These are phyloP conservation scores for Podila epigama DNA, from an alignment of 192 early-diverging fungal species.

Conservation along the genomic window DNA sequence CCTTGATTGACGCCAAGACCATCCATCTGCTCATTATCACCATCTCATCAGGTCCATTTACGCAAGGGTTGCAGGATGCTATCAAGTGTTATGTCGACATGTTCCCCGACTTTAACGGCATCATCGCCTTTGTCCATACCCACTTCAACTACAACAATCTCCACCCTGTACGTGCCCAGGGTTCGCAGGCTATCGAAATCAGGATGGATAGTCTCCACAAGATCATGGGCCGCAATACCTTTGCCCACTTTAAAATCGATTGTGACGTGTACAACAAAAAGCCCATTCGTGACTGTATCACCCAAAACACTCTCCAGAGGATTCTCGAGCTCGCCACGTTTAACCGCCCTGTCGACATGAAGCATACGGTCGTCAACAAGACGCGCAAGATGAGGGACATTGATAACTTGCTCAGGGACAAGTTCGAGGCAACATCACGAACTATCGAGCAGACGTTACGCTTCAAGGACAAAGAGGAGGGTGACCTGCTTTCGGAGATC, in stretches of 20 bases:
- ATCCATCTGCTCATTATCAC: slow-evolving; percentile 11
- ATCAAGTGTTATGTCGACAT: slow-evolving; percentile 8
- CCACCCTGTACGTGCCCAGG: background rate
- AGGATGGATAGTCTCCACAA: background rate
- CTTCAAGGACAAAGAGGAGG: background rate
- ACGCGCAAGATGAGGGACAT: slow-evolving; percentile 8
- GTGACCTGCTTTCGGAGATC: background rate
- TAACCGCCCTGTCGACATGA: slow-evolving; percentile 4
- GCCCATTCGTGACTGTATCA: slow-evolving; percentile 18
- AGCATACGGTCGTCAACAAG: background rate
- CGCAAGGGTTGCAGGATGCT: background rate
- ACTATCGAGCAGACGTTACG: background rate
- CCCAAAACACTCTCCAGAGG: slow-evolving; percentile 7
- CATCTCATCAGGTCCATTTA: background rate
- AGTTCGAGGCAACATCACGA: background rate
- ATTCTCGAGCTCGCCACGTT: background rate
- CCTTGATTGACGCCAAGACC: background rate
- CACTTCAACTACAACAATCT: slow-evolving; percentile 6
- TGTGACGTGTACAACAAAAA: slow-evolving; percentile 1
- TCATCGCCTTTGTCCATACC: slow-evolving; percentile 30
- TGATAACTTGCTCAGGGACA: slow-evolving; percentile 6
- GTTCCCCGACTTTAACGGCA: slow-evolving; percentile 15
- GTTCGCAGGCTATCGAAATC: background rate
- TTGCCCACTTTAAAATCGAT: slow-evolving; percentile 11
- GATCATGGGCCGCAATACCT: slow-evolving; percentile 1